A percentile compares a stretch with the other conserved stretches of the same genome.
Evolutionary conservation across 345 rosid genomes (phyloP).

Genomic region (Laguncularia racemosa): DNA sequence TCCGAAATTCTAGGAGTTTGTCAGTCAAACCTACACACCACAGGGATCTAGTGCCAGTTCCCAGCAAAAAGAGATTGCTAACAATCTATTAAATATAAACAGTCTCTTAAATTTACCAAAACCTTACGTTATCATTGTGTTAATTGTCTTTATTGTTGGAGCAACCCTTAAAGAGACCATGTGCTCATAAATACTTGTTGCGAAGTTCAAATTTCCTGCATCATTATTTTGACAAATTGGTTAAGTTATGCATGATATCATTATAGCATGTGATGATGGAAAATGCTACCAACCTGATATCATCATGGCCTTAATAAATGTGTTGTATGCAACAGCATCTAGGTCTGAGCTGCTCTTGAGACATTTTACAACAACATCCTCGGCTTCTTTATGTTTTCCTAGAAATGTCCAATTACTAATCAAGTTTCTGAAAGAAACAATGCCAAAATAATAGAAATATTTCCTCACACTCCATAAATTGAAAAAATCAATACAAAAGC

Average conservation of each 20-base stretch:
- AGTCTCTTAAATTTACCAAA: conserved; percentile 1
- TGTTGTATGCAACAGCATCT: conserved; percentile 76
- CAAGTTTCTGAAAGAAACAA: too few relatives aligned
- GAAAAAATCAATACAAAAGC: too few relatives aligned
- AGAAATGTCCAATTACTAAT: conserved; percentile 5
- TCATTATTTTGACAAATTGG: conserved; percentile 7
- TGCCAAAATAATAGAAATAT: too few relatives aligned
- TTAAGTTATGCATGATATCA: too few relatives aligned
- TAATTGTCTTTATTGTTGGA: conserved; percentile 66
- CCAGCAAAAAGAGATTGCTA: neutral
- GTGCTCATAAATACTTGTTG: conserved; percentile 49
- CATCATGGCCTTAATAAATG: conserved; percentile 80
- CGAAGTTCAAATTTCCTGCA: conserved; percentile 59
- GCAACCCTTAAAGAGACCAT: conserved; percentile 50
- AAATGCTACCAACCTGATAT: conserved; percentile 50
- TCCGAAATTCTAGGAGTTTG: too few relatives aligned
- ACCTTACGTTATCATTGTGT: conserved; percentile 68
- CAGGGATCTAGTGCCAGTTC: neutral
- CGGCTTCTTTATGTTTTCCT: conserved; percentile 74
- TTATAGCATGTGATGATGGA: too few relatives aligned
- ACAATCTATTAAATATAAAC: neutral
- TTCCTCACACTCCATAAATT: too few relatives aligned
- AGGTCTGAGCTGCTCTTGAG: conserved; percentile 39
- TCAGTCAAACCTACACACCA: too few relatives aligned
- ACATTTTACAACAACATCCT: conserved; percentile 34